Evolutionary conservation across 2,329 filamentous ascomycete genomes (phyloP), one percentile per base, ranked within the genome.

Genomic region (Venturia effusa): DNA sequence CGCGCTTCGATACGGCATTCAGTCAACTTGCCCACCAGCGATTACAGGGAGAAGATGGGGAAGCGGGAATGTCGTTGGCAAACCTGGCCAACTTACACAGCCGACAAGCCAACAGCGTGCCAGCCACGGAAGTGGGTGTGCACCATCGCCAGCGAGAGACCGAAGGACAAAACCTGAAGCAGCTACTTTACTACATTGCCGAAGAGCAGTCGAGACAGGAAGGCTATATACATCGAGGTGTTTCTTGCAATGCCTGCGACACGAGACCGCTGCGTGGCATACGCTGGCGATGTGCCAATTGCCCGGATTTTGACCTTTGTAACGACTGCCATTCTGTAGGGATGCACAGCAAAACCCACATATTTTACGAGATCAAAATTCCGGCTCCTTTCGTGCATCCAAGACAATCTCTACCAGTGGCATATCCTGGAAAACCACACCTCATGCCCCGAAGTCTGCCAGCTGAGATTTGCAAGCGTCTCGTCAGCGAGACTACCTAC

Each of bases 321-420:
- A 92, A 97, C 72, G 87, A 87, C 8, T 99, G 94, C 76, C 93
- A 99, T 76, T 80, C 83, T 19, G 84, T 89, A 5, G 84, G 87
- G 69, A 76, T 87, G 1, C 93, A 96, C 72, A 86, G 84, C 71
- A 95, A 93, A 74, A 96, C 92, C 1, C 94, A 99, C 75, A 84
- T 97, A 57, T 97, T 99, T 76, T 96, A 95, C 81, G 97, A 97
- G 75, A 89, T 99, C 71, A 88, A 88, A 64, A 88, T 97, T 13
- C 94, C 94, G 0, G 89, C 92, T 0, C 91, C 92, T 0, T 89
- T 91, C 37, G 86, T 96, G 64, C 80, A 84, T 57, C 87, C 89
- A 1, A 85, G 90, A 61, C 88, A 93, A 73, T 88, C 88, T 71
- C 88, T 91, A 69, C 87, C 89, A 7, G 85, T 92, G 1, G 94